phyloP scores from a whole-genome alignment of 1,284 basidiomycete species.

The Acaromyces ingoldii region DNA sequence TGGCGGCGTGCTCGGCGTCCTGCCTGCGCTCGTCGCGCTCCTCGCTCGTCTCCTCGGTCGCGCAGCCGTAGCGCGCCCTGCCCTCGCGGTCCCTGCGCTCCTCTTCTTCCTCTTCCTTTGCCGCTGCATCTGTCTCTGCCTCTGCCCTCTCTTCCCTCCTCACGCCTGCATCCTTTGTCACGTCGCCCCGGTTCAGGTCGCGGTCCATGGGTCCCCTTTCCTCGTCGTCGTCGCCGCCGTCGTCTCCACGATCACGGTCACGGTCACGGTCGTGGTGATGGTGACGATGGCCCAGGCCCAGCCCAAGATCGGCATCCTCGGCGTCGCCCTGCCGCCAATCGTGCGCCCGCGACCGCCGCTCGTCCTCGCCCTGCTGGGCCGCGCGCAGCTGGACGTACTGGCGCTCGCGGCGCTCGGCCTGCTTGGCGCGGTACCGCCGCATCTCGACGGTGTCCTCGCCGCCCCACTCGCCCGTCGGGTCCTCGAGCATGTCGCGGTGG shows the following conservation, averaged over 20 bases:
- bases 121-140: conserved; percentile 1
- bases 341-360: conserved; percentile 31
- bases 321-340: conserved; percentile 19
- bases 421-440: conserved; percentile 24
- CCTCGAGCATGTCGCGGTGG: conserved; percentile 28
- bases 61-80: too few relatives aligned
- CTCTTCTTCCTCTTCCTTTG: conserved; percentile 1
- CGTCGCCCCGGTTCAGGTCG: conserved; percentile 10
- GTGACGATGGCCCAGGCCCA: background rate
- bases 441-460: conserved; percentile 45
- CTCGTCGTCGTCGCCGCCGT: conserved; percentile 6
- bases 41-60: too few relatives aligned
- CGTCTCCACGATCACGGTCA: background rate
- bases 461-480: conserved; percentile 40
- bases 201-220: conserved; percentile 8
- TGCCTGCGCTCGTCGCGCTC: background rate
- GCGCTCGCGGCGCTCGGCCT: conserved; percentile 10
- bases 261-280: too few relatives aligned
- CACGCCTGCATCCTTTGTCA: background rate
- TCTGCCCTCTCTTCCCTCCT: background rate
- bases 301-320: conserved; percentile 18
- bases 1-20: background rate
- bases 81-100: too few relatives aligned
- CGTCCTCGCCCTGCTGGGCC: conserved; percentile 32
- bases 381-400: conserved; percentile 12